A percentile compares a stretch with the other conserved stretches of the same genome.
These are phyloP conservation scores for Wallacemonas sp. DNA, from an alignment of 208 protist species.

Conservation along the genomic window DNA sequence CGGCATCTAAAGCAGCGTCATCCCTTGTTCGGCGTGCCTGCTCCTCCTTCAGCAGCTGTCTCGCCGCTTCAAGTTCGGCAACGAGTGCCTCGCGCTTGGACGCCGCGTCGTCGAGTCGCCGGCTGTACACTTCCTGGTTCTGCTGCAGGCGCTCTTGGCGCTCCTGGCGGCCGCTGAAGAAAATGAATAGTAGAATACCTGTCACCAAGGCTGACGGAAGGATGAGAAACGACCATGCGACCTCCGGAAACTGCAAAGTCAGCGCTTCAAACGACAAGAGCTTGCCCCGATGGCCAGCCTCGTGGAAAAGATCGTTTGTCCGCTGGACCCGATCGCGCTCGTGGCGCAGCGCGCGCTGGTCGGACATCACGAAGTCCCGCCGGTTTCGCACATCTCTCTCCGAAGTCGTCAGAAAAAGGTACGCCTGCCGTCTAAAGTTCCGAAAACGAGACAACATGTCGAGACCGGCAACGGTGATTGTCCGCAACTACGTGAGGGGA, in stretches of 20 bases:
- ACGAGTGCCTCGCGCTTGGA: not conserved
- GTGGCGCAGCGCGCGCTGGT: conserved; percentile 19
- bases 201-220: conserved; percentile 24
- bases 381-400: conserved; percentile 23
- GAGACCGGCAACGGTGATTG: no score
- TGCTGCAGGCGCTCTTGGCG: not conserved
- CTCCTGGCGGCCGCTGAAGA: conserved; percentile 9
- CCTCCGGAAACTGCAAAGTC: conserved; percentile 28
- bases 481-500: no score
- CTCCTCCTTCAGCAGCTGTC: not conserved
- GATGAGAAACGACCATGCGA: conserved; percentile 50
- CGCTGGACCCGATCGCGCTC: conserved; percentile 26
- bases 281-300: conserved; percentile 21
- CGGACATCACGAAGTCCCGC: conserved; percentile 28
- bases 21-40: not conserved
- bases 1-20: not conserved
- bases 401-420: conserved; percentile 41
- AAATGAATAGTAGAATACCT: conserved; percentile 17
- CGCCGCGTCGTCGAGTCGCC: conserved; percentile 10
- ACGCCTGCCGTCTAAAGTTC: conserved; percentile 15
- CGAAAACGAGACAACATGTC: conserved; percentile 13
- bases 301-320: conserved; percentile 43
- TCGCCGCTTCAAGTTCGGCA: not conserved
- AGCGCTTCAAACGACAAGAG: conserved; percentile 24
- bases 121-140: not conserved